Conservation (phyloP, 805 yeast species). For the Ogataea pini region DNA sequence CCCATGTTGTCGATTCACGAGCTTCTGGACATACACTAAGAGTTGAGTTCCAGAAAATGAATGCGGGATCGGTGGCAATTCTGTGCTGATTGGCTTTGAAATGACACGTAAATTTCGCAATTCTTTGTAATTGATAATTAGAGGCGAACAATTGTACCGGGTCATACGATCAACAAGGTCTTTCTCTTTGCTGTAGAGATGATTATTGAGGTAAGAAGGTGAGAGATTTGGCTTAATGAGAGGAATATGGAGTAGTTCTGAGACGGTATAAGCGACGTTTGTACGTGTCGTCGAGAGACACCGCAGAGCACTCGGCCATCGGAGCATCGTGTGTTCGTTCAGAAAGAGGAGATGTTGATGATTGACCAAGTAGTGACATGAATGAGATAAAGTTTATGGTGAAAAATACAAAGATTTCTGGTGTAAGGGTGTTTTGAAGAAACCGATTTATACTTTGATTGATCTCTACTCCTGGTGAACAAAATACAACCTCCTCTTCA, state of each 20-base stretch:
- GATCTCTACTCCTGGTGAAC: too few relatives aligned
- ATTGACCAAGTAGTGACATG: not conserved
- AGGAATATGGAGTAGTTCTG: not conserved
- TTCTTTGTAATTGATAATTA: constrained; percentile 1
- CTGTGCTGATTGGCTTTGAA: not conserved
- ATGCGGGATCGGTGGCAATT: constrained; percentile 2
- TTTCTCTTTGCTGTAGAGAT: constrained; percentile 1
- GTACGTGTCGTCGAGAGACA: not conserved
- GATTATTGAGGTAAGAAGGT: not conserved
- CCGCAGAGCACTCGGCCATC: not conserved
- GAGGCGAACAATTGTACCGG: not conserved
- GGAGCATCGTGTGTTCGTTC: not conserved
- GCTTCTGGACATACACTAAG: constrained; percentile 3
- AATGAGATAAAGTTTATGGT: not conserved
- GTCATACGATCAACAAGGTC: constrained; percentile 1
- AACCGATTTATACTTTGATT: too few relatives aligned
- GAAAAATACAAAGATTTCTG: not conserved
- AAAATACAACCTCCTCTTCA: too few relatives aligned
- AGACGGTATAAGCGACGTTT: not conserved
- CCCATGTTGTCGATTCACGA: not conserved
- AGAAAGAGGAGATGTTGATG: not conserved
- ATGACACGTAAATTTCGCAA: not conserved
- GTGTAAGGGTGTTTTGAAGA: not conserved
- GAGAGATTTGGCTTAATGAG: constrained; percentile 1
- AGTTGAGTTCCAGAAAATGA: not conserved